Percentiles rank a stretch among this genome's conserved stretches.
Evolutionary conservation across 2,329 filamentous ascomycete species (phyloP).

Genomic region (Aureobasidium melanogenum): DNA sequence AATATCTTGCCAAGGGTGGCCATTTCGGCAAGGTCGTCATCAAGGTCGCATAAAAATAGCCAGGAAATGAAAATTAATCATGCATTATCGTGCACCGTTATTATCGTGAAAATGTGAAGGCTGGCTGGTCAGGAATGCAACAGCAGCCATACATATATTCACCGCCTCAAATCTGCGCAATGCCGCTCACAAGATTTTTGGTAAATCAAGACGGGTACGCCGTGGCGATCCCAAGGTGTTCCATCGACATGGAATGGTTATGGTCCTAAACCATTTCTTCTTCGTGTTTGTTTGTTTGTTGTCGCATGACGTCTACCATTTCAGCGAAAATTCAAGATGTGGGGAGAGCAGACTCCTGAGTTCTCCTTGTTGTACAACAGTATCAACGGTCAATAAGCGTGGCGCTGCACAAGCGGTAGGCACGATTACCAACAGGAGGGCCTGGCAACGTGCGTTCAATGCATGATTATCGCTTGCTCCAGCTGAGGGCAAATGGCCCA

Average conservation of each 20-base stretch:
- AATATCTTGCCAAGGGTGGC: conserved; percentile 35
- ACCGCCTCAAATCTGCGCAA: neutral
- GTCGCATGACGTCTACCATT: neutral
- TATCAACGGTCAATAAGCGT: conserved; percentile 8
- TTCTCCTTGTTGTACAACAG: conserved; percentile 4
- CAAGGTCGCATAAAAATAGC: conserved; percentile 18
- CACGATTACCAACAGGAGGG: conserved; percentile 6
- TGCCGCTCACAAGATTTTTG: neutral
- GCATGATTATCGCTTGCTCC: conserved; percentile 3
- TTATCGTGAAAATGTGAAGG: neutral
- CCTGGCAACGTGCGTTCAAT: neutral
- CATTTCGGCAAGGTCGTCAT: conserved; percentile 37
- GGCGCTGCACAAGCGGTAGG: conserved; percentile 5
- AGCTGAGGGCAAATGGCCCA: neutral
- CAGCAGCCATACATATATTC: neutral
- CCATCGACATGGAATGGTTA: neutral
- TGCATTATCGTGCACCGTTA: neutral
- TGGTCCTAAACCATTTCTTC: neutral
- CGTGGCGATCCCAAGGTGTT: neutral
- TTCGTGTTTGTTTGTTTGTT: conserved; percentile 1
- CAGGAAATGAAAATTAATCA: neutral
- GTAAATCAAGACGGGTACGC: neutral
- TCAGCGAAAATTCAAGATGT: neutral
- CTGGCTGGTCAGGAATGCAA: neutral
- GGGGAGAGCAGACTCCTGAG: neutral